phyloP scores from a whole-genome alignment of 768 basidiomycete genomes.

The Russula earlei region DNA sequence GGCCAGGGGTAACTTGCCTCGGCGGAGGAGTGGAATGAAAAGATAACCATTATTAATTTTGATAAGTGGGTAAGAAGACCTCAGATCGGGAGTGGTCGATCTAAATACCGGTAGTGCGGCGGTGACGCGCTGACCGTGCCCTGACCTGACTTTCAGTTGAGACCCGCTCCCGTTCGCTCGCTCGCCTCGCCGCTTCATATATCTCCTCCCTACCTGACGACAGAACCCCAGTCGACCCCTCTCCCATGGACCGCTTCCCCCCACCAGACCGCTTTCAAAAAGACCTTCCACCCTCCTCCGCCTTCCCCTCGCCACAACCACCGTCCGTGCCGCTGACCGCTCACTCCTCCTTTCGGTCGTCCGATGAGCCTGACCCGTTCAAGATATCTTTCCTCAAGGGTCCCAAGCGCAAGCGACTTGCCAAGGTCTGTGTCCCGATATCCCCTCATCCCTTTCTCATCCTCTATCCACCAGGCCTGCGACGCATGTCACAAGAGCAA shows the following conservation, averaged over 20 bases:
- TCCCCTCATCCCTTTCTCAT: not conserved
- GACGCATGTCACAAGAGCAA: slow-evolving; percentile 83
- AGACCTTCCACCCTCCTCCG: not conserved
- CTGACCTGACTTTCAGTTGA: slow-evolving; percentile 1
- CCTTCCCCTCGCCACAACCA: not conserved
- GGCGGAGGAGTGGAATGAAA: not conserved
- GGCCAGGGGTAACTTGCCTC: not conserved
- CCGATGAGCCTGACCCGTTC: slow-evolving; percentile 26
- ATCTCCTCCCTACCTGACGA: slow-evolving; percentile 13
- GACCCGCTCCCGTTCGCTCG: not conserved
- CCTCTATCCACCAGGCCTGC: slow-evolving; percentile 41
- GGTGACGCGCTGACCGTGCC: too few relatives aligned
- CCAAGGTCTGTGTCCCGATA: slow-evolving; percentile 31
- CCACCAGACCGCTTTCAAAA: not conserved
- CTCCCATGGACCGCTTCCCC: slow-evolving; percentile 12
- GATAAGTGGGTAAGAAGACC: not conserved
- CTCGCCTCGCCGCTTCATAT: slow-evolving; percentile 15
- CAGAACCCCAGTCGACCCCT: not conserved
- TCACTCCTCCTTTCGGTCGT: slow-evolving; percentile 8
- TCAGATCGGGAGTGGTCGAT: slow-evolving; percentile 6
- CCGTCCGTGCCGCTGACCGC: slow-evolving; percentile 1
- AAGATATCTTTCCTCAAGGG: slow-evolving; percentile 40
- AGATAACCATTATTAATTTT: not conserved
- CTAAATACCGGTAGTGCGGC: not conserved
- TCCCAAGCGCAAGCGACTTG: slow-evolving; percentile 44